Evolutionary conservation across 2,329 filamentous ascomycete genomes (phyloP).

Genomic region (Shiraia sp.): DNA sequence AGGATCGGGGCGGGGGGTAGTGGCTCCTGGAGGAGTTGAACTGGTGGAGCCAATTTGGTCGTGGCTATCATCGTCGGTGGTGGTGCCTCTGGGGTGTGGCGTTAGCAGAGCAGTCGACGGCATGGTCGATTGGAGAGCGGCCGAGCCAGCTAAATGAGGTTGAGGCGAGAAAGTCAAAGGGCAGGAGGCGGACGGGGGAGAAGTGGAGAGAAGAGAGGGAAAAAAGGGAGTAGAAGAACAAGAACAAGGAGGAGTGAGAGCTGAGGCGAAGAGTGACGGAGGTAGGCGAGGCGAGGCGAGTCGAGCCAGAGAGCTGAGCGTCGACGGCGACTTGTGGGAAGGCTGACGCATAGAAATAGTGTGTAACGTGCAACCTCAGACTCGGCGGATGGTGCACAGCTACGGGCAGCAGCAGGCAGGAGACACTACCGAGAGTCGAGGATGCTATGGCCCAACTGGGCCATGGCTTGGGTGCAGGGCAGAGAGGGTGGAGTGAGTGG

Average conservation of each 20-base stretch:
- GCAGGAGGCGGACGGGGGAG: slow-evolving; percentile 11
- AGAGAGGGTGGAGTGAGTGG: no score
- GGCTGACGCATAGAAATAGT: no score
- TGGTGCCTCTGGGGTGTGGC: slow-evolving; percentile 40
- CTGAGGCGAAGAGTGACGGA: no score
- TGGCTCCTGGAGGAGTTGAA: slow-evolving; percentile 86
- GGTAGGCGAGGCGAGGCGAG: no score
- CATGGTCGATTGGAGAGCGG: slow-evolving; percentile 27
- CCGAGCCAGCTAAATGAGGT: no score
- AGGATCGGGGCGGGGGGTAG: slow-evolving; percentile 90
- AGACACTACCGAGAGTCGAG: no score
- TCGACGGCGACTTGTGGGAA: slow-evolving; percentile 19
- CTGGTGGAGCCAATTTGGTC: slow-evolving; percentile 80
- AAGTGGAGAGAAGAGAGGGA: slow-evolving; percentile 5
- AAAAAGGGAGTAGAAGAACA: background rate
- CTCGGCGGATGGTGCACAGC: slow-evolving; percentile 10
- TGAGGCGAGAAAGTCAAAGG: no score
- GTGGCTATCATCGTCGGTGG: slow-evolving; percentile 69
- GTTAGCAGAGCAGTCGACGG: slow-evolving; percentile 39
- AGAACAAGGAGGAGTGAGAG: slow-evolving; percentile 8
- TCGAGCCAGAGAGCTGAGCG: slow-evolving; percentile 5
- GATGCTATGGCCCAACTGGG: slow-evolving; percentile 1
- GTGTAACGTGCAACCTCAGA: slow-evolving; percentile 35
- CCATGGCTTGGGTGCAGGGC: no score
- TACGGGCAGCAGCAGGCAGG: no score